A percentile compares a stretch with the other conserved stretches of the same genome.
Conservation (phyloP, 2,329 filamentous ascomycete genomes). For the Aureobasidium sp. region DNA sequence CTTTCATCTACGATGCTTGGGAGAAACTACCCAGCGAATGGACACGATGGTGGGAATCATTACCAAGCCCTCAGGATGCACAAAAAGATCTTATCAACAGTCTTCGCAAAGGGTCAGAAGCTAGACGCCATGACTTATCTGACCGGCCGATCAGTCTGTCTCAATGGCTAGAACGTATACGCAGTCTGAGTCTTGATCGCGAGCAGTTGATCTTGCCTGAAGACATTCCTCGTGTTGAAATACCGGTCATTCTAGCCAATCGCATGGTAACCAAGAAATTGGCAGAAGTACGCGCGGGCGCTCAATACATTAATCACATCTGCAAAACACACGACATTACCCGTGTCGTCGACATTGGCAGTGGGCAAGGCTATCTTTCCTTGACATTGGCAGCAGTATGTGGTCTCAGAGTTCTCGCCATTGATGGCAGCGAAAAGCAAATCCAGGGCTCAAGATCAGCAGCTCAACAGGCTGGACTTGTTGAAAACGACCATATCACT, state of each 20-base stretch:
- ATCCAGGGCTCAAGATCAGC: constrained; percentile 17
- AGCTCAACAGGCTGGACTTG: constrained; percentile 14
- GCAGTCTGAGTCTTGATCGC: constrained; percentile 15
- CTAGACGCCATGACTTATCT: background rate
- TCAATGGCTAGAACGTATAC: constrained; percentile 16
- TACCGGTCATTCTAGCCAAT: constrained; percentile 8
- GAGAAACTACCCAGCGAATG: constrained; percentile 14
- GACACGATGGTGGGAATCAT: constrained; percentile 17
- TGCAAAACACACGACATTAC: constrained; percentile 16
- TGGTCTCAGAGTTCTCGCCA: constrained; percentile 16
- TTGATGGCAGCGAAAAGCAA: constrained; percentile 18
- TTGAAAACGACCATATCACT: constrained; percentile 16
- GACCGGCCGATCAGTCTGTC: constrained; percentile 13
- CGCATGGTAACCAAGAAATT: constrained; percentile 19
- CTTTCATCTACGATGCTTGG: constrained; percentile 18
- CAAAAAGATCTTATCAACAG: constrained; percentile 18
- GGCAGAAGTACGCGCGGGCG: constrained; percentile 16
- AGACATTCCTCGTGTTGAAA: background rate
- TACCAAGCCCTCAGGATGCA: constrained; percentile 11
- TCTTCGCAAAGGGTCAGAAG: background rate
- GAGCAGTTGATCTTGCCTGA: constrained; percentile 13
- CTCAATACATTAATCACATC: constrained; percentile 17
- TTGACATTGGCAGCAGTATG: constrained; percentile 16
- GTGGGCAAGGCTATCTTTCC: constrained; percentile 18
- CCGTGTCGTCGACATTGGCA: constrained; percentile 17